These are phyloP conservation scores for Lathyrus oleraceus DNA, from an alignment of 306 rosid genomes.

Conservation along the genomic window DNA sequence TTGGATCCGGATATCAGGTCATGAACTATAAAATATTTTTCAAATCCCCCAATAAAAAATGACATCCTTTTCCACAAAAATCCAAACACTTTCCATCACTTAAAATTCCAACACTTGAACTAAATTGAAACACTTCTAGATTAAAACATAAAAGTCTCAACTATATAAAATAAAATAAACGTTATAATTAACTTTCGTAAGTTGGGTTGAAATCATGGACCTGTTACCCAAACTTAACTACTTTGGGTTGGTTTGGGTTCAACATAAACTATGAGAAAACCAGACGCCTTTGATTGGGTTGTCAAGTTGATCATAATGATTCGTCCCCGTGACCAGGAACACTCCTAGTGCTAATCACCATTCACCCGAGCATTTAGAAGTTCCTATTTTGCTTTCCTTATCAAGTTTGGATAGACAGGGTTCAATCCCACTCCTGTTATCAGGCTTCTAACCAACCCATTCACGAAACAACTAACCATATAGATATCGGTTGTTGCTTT, in stretches of 20 bases:
- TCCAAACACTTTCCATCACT: too few species aligned
- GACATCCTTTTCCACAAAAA: too few species aligned
- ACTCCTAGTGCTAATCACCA: background rate
- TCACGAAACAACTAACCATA: background rate
- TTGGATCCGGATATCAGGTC: background rate
- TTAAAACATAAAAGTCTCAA: too few species aligned
- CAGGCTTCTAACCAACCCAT: background rate
- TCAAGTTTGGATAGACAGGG: background rate
- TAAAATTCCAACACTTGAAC: too few species aligned
- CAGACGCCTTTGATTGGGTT: background rate
- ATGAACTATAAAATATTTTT: background rate
- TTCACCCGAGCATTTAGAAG: background rate
- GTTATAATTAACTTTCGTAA: too few species aligned
- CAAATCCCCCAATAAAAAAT: background rate
- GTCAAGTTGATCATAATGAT: background rate
- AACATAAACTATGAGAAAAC: background rate
- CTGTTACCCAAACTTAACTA: background rate
- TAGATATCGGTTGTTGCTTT: background rate
- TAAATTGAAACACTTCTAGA: too few species aligned
- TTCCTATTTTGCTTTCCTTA: background rate
- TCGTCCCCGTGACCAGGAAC: background rate
- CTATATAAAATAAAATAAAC: too few species aligned
- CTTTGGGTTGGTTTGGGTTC: background rate
- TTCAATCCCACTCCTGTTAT: background rate
- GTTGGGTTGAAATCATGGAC: too few species aligned